Base-by-base conservation (phyloP, 2,329 filamentous ascomycete species). In the Leptosphaerulina australis region DNA sequence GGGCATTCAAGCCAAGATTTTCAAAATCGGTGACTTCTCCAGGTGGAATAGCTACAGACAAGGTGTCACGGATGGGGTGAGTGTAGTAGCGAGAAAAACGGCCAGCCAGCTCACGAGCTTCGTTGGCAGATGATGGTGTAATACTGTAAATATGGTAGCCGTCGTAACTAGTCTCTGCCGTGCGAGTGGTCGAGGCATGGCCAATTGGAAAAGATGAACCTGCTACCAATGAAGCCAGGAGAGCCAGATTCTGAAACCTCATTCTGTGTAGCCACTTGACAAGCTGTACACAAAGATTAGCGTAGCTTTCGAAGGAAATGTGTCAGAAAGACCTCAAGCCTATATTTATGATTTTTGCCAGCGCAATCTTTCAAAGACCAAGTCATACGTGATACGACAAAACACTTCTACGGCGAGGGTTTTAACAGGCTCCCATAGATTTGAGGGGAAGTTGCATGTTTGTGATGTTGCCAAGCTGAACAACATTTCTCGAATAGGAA, bases 11-110 rank as follows among this genome's bases (percentile, higher is more conserved):
- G 3, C 64, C 68, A 7, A 74, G 58, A 7, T 64, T 59, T 38
- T 75, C 53, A 48, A 79, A 79, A 3, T 66, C 62, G 0, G 59
- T 49, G 9, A 77, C 45, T 24, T 76, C 68, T 3, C 71, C 62
- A 14, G 73, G 71, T 10, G 76, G 65, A 30, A 79, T 64, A 9
- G 72, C 72, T 34, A 79, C 50, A 8, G 60, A 64, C 9, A 64
- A 37, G 7, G 52, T 53, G 20, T 63, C 43, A 26, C 60, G 60
- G 14, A 60, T 51, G 5, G 56, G 51, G 44, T 64, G 62, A 12
- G 60, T 63, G 25, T 63, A 44, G 26, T 63, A 56, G 6, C 24
- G 52, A 12, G 55, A 56, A 17, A 64, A 63, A 6, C 52, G 59
- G 10, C 37, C 41, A 10, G 36, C 33, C 0, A 64, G 15, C 4